Conservation (phyloP, 2,329 filamentous ascomycete species). For the Amauroascus niger region DNA sequence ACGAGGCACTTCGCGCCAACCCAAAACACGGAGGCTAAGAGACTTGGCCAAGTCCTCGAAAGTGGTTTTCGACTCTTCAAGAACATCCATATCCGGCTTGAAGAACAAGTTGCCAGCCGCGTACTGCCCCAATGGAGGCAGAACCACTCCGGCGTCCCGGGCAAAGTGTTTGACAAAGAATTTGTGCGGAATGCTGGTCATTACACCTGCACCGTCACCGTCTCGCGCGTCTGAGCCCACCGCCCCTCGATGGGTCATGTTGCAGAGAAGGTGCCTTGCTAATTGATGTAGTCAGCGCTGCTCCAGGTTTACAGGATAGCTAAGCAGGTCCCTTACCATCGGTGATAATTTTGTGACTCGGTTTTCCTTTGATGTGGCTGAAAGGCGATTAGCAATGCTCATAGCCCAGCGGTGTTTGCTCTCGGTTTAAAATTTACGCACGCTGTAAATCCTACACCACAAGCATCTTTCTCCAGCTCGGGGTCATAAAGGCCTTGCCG, state of each 20-base stretch:
- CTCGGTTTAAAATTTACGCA: conserved; percentile 40
- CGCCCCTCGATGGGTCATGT: conserved; percentile 99
- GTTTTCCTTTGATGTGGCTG: conserved; percentile 87
- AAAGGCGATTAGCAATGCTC: neutral
- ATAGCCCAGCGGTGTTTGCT: neutral
- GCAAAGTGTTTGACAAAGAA: conserved; percentile 99
- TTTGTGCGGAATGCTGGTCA: conserved; percentile 97
- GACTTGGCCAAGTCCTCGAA: conserved; percentile 90
- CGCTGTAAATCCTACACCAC: conserved; percentile 98
- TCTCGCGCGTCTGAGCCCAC: conserved; percentile 96
- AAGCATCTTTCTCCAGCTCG: conserved; percentile 94
- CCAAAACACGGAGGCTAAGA: conserved; percentile 78
- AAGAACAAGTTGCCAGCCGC: conserved; percentile 97
- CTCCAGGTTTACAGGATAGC: neutral
- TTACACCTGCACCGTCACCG: conserved; percentile 95
- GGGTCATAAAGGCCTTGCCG: conserved; percentile 99
- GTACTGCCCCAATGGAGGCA: conserved; percentile 85
- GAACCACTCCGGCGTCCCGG: conserved; percentile 74
- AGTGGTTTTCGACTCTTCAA: conserved; percentile 81
- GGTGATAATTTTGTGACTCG: conserved; percentile 97
- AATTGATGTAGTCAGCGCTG: conserved; percentile 12
- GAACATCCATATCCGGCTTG: conserved; percentile 83
- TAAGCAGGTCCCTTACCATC: conserved; percentile 59
- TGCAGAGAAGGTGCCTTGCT: conserved; percentile 92
- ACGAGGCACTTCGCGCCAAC: conserved; percentile 90